Conservation (phyloP, 1,284 basidiomycete species). For the Malassezia arunalokei region DNA sequence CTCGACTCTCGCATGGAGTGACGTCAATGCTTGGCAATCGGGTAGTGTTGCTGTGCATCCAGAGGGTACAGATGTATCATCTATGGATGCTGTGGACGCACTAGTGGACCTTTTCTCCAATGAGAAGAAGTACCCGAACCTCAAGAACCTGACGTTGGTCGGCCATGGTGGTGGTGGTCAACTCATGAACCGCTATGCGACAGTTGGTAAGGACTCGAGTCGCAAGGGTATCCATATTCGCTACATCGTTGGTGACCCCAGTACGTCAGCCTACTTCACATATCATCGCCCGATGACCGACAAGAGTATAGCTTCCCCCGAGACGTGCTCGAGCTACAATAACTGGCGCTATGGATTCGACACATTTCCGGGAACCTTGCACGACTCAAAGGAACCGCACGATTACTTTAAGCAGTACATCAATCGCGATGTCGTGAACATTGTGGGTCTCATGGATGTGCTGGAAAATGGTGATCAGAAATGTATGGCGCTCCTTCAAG, state of each 20-base stretch:
- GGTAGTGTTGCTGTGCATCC: conserved; percentile 37
- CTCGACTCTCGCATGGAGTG: conserved; percentile 32
- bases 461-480: conserved; percentile 29
- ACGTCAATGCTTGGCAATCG: conserved; percentile 40
- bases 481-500: conserved; percentile 41
- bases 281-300: conserved; percentile 27
- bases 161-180: conserved; percentile 45
- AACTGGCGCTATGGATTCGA: conserved; percentile 41
- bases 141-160: conserved; percentile 37
- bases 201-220: conserved; percentile 26
- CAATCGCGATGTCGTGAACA: conserved; percentile 33
- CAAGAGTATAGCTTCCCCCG: conserved; percentile 20
- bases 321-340: conserved; percentile 29
- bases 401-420: conserved; percentile 34
- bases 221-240: conserved; percentile 20
- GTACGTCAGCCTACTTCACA: conserved; percentile 34
- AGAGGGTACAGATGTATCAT: conserved; percentile 18
- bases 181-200: conserved; percentile 35
- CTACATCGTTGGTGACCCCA: conserved; percentile 39
- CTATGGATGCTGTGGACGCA: conserved; percentile 37
- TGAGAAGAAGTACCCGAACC: conserved; percentile 20
- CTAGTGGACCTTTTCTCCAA: conserved; percentile 31
- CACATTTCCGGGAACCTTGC: conserved; percentile 23
- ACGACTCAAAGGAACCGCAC: conserved; percentile 20
- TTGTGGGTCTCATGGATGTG: conserved; percentile 35